phyloP scores from a whole-genome alignment of 371 early-diverging fungal species.

The Mucor ambiguus region DNA sequence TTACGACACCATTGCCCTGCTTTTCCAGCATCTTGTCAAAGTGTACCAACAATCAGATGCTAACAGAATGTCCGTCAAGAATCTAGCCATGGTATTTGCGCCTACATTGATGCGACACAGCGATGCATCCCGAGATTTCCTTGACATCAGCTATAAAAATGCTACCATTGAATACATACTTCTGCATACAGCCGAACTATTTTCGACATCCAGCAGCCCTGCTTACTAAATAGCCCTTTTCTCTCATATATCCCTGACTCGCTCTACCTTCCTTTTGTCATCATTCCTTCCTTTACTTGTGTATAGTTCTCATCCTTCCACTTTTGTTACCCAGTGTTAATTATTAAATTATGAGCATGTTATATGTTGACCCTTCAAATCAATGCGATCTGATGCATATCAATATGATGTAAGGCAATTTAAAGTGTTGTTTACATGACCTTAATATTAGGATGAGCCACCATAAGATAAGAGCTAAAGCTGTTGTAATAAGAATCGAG shows the following conservation, averaged over 20 bases:
- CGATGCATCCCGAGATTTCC: slow-evolving; percentile 70
- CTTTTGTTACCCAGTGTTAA: not conserved
- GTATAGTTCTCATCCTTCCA: not conserved
- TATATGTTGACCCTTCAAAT: not conserved
- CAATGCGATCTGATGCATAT: not conserved
- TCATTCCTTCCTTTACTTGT: not conserved
- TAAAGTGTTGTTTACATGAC: no score
- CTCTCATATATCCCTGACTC: not conserved
- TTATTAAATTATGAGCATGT: not conserved
- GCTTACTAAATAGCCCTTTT: not conserved
- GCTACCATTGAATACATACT: slow-evolving; percentile 58
- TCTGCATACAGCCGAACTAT: slow-evolving; percentile 20
- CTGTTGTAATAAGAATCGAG: no score
- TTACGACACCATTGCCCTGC: slow-evolving; percentile 34
- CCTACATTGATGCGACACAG: slow-evolving; percentile 83
- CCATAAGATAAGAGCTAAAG: no score
- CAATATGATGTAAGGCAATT: no score
- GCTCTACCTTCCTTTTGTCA: not conserved
- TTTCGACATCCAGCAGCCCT: slow-evolving; percentile 4
- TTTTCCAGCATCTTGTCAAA: slow-evolving; percentile 41
- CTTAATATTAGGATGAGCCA: no score
- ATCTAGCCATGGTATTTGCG: slow-evolving; percentile 92
- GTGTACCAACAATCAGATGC: slow-evolving; percentile 54
- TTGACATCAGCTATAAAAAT: slow-evolving; percentile 81
- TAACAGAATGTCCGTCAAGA: slow-evolving; percentile 88